Percentiles rank a stretch among this genome's conserved stretches.
These are phyloP conservation scores for Mollisiaceae sp. DNA, from an alignment of 2,329 filamentous ascomycete genomes.

Conservation along the genomic window DNA sequence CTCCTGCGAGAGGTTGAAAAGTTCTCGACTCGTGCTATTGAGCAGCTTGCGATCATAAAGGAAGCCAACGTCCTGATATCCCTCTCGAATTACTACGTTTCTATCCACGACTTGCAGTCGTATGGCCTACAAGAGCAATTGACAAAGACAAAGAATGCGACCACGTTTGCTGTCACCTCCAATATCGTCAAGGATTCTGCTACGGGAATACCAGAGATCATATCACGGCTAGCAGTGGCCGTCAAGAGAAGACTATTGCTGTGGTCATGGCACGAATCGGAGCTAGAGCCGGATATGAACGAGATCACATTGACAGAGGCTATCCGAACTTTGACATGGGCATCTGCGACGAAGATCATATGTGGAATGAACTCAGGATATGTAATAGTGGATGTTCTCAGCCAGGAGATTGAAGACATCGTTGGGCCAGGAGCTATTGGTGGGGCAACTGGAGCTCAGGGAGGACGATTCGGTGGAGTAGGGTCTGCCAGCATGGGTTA, in stretches of 20 bases:
- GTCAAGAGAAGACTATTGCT: conserved; percentile 88
- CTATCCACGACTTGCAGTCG: conserved; percentile 85
- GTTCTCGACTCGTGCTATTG: conserved; percentile 87
- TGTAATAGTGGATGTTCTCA: conserved; percentile 83
- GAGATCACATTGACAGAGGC: conserved; percentile 83
- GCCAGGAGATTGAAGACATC: conserved; percentile 76
- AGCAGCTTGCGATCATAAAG: conserved; percentile 94
- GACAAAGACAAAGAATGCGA: conserved; percentile 83
- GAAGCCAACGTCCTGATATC: conserved; percentile 92
- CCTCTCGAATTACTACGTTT: conserved; percentile 87
- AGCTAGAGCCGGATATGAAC: conserved; percentile 72
- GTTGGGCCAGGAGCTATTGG: conserved; percentile 76
- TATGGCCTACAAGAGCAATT: conserved; percentile 83
- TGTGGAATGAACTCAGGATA: conserved; percentile 93
- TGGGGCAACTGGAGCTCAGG: conserved; percentile 58
- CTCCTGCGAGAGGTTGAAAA: conserved; percentile 90
- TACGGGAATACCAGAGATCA: conserved; percentile 90
- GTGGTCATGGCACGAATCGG: conserved; percentile 97
- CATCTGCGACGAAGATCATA: conserved; percentile 82
- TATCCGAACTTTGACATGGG: conserved; percentile 91
- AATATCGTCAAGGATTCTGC: conserved; percentile 91
- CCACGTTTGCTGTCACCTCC: conserved; percentile 89
- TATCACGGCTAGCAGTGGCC: conserved; percentile 87
- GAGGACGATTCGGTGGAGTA: conserved; percentile 77
- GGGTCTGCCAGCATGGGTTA: conserved; percentile 92